Conservation (phyloP, 352 stramenopile genomes). For the Elongisporangium undulatum region DNA sequence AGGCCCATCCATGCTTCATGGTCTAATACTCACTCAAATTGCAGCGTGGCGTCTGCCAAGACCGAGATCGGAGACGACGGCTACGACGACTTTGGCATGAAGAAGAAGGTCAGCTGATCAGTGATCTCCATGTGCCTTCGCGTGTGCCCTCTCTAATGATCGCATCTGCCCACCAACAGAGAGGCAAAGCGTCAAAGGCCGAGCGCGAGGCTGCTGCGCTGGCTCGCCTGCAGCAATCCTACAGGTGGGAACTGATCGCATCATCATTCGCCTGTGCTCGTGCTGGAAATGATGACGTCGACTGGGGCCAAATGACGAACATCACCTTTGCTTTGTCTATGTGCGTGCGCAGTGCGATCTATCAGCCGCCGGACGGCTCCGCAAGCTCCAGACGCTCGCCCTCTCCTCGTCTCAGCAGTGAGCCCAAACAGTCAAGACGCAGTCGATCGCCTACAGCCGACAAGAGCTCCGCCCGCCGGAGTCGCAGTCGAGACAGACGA, state of each 20-base stretch:
- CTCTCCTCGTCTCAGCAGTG: not conserved
- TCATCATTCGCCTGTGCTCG: not conserved
- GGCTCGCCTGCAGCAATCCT: conserved; percentile 72
- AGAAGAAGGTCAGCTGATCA: conserved; percentile 55
- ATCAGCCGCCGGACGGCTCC: conserved; percentile 16
- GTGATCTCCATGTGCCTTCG: not conserved
- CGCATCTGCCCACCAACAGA: conserved; percentile 19
- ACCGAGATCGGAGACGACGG: conserved; percentile 80
- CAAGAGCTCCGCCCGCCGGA: conserved; percentile 1
- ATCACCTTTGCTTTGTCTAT: not conserved
- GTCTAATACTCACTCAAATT: not conserved
- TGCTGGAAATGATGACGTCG: conserved; percentile 1
- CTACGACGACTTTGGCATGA: conserved; percentile 86
- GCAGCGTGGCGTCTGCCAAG: conserved; percentile 61
- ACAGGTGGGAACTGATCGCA: conserved; percentile 36
- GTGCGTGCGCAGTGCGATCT: conserved; percentile 30
- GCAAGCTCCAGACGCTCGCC: not conserved
- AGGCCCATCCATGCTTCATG: not conserved
- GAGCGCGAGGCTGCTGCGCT: conserved; percentile 80
- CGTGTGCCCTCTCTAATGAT: not conserved
- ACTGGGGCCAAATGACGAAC: not conserved
- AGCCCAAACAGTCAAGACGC: conserved; percentile 15
- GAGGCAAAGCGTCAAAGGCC: conserved; percentile 62
- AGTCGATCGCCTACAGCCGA: conserved; percentile 2
- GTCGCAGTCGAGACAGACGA: conserved; percentile 13